Evolutionary conservation across 495 filamentous ascomycete species (phyloP), one percentile per base, ranked within the genome.

Genomic region (Aspergillus mulundensis): DNA sequence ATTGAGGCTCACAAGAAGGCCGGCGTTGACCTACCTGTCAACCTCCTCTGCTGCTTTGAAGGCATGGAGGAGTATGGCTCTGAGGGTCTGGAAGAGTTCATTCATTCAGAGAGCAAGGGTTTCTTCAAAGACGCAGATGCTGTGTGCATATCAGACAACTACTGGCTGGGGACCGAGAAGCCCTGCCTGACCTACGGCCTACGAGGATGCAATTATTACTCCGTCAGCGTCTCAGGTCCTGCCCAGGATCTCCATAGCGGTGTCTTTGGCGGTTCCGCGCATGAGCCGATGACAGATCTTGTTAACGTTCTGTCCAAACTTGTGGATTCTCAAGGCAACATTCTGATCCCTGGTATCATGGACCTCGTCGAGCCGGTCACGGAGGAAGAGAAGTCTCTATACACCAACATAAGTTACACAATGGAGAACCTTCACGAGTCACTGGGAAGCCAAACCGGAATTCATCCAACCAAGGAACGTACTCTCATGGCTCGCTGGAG

Each of bases 41-140:
- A 99, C 78, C 81, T 99, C 54, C 83, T 99, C 28, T 97, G 96
- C 91, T 99, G 95, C 79, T 99, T 99, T 65, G 95, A 99, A 75
- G 95, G 95, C 40, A 99, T 99, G 95, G 94, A 99, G 75, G 95
- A 99, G 75, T 95, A 96, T 70, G 95, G 95, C 39, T 96, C 90
- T 0, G 95, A 97, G 65, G 95, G 95, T 38, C 81, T 99, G 39
- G 93, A 99, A 58, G 93, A 96, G 41, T 87, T 97, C 58, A 96
- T 99, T 70, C 78, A 87, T 58, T 84, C 80, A 16, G 95, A 99
- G 74, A 87, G 83, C 61, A 90, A 92, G 76, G 84, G 85, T 52
- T 97, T 83, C 79, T 99, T 99, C 76, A 89, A 88, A 61, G 93
- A 96, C 60, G 84, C 90, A 5, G 95, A 99, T 58, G 95, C 92